Percentiles rank a stretch among this genome's conserved stretches.
phyloP scores from a whole-genome alignment of 768 basidiomycete species.

The Cyathus striatus region DNA sequence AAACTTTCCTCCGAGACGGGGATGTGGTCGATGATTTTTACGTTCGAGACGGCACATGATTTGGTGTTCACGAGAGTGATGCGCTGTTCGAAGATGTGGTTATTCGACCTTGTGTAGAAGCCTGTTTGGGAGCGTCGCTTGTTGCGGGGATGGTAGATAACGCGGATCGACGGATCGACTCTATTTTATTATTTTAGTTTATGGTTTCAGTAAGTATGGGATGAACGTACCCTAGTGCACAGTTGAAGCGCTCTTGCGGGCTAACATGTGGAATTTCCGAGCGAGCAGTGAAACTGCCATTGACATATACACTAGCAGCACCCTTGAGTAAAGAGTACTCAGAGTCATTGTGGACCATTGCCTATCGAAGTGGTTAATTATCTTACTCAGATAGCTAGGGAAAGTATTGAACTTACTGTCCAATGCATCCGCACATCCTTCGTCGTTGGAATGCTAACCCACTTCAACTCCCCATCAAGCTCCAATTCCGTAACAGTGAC shows the following conservation, averaged over 20 bases:
- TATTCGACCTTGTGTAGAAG: constrained; percentile 27
- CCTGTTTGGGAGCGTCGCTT: constrained; percentile 27
- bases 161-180: constrained; percentile 33
- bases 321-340: constrained; percentile 42
- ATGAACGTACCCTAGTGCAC: constrained; percentile 30
- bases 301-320: constrained; percentile 39
- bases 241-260: too few species aligned
- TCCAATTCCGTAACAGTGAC: constrained; percentile 26
- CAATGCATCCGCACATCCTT: constrained; percentile 24
- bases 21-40: constrained; percentile 35
- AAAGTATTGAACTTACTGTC: constrained; percentile 11
- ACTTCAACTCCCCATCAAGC: constrained; percentile 24
- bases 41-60: constrained; percentile 16
- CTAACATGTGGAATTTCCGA: constrained; percentile 28
- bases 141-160: constrained; percentile 32
- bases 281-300: constrained; percentile 42
- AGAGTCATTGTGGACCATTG: constrained; percentile 42
- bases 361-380: constrained; percentile 18
- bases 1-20: constrained; percentile 31
- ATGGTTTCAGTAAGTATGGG: not conserved
- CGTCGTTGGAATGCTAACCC: constrained; percentile 25
- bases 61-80: constrained; percentile 38
- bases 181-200: constrained; percentile 13
- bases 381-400: not conserved
- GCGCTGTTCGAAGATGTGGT: constrained; percentile 27